Evolutionary conservation across 1,139 yeast genomes (phyloP), one percentile per base, ranked within the genome.

Genomic region (Pichia sp.): DNA sequence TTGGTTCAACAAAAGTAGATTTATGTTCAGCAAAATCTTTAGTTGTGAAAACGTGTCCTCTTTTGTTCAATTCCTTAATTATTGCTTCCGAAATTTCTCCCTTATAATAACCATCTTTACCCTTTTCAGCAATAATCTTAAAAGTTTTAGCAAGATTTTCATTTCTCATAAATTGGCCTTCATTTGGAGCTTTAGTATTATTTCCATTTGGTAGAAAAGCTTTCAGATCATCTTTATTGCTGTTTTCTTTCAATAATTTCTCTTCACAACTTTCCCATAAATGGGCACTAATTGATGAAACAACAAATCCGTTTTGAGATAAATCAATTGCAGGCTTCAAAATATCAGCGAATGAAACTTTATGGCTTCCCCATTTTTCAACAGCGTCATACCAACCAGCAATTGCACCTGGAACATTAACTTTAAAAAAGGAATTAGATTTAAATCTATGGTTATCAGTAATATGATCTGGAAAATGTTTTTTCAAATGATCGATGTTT

Each of bases 331-430:
- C 90, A 2, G 95, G 92, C 46, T 71, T 71, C 35, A 84, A 65
- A 30, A 83, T 69, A 48, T 84, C 80, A 4, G 61, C 74, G 55
- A 85, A 64, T 0, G 77, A 56, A 16, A 85, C 78, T 10, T 76
- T 78, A 2, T 85, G 83, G 33, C 85, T 78, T 1, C 95, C 95
- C 87, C 90, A 85, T 49, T 65, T 65, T 36, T 74, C 78, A 40
- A 73, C 65, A 1, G 87, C 76, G 60, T 85, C 92, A 40, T 71
- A 61, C 92, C 92, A 84, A 1, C 85, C 90, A 7, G 86, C 85
- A 40, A 82, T 73, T 2, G 87, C 83, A 5, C 94, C 94, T 0
- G 92, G 92, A 20, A 83, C 87, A 37, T 82, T 82, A 9, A 80
- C 77, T 0, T 82, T 65, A 51, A 78, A 78, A 2, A 79, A 74